These are phyloP conservation scores for Dryadomyces sulphureus DNA, from an alignment of 2,329 filamentous ascomycete genomes.

Conservation along the genomic window DNA sequence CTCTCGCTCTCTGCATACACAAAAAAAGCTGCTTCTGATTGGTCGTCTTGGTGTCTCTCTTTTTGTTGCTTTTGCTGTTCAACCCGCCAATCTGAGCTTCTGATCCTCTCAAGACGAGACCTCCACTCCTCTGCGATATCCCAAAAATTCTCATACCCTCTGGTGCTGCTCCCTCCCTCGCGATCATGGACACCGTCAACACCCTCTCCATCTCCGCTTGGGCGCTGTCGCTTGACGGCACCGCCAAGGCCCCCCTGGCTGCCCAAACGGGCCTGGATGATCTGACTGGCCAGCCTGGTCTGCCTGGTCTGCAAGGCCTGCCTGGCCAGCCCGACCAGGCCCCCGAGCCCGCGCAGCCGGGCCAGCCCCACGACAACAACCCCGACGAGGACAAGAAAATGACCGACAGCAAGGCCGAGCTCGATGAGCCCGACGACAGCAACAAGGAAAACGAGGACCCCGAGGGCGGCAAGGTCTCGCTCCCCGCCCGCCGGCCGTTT, in stretches of 20 bases:
- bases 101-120: background rate
- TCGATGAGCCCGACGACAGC: background rate
- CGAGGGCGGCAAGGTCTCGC: background rate
- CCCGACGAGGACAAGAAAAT: background rate
- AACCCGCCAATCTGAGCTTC: too few relatives aligned
- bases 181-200: background rate
- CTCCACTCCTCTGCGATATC: background rate
- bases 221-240: background rate
- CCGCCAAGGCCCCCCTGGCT: too few relatives aligned
- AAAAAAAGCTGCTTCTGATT: too few relatives aligned
- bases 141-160: background rate
- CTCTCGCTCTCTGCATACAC: too few relatives aligned
- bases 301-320: too few relatives aligned
- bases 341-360: too few relatives aligned
- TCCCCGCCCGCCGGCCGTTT: background rate
- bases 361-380: too few relatives aligned
- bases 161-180: background rate
- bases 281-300: too few relatives aligned
- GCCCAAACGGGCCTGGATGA: too few relatives aligned
- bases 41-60: too few relatives aligned
- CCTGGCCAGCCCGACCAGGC: too few relatives aligned
- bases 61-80: too few relatives aligned
- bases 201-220: background rate
- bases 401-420: background rate
- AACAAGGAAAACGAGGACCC: conserved; percentile 5